phyloP scores from a whole-genome alignment of 1,284 basidiomycete species.

The Rhodotorula sp. region DNA sequence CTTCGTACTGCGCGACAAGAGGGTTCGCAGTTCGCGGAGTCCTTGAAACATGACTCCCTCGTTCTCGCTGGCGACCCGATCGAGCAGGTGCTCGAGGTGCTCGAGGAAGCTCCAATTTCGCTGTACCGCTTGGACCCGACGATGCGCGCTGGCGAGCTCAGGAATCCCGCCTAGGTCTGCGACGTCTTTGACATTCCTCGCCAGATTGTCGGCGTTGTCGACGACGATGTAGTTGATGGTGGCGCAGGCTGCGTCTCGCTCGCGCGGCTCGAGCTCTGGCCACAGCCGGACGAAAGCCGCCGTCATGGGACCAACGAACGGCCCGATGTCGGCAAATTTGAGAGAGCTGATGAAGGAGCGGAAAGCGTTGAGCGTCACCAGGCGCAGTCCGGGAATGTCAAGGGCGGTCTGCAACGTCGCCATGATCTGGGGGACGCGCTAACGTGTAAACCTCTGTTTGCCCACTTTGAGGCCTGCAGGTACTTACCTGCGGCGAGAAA shows the following conservation, averaged over 20 bases:
- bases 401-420: constrained; percentile 92
- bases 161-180: constrained; percentile 71
- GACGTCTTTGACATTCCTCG: constrained; percentile 66
- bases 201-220: constrained; percentile 61
- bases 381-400: constrained; percentile 66
- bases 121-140: constrained; percentile 57
- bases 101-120: constrained; percentile 57
- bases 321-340: constrained; percentile 68
- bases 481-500: constrained; percentile 76
- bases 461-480: neutral
- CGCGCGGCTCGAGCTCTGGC: constrained; percentile 61
- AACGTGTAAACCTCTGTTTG: neutral
- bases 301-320: constrained; percentile 81
- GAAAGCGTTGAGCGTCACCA: constrained; percentile 81
- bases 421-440: constrained; percentile 67
- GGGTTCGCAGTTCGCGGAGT: constrained; percentile 50
- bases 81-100: constrained; percentile 67
- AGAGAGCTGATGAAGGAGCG: constrained; percentile 71
- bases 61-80: constrained; percentile 77
- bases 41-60: constrained; percentile 73
- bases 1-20: constrained; percentile 42
- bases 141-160: constrained; percentile 60
- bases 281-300: constrained; percentile 80
- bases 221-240: constrained; percentile 72
- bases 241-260: constrained; percentile 59